phyloP scores from a whole-genome alignment of 2,329 filamentous ascomycete species.

The Aspergillus uvarum region DNA sequence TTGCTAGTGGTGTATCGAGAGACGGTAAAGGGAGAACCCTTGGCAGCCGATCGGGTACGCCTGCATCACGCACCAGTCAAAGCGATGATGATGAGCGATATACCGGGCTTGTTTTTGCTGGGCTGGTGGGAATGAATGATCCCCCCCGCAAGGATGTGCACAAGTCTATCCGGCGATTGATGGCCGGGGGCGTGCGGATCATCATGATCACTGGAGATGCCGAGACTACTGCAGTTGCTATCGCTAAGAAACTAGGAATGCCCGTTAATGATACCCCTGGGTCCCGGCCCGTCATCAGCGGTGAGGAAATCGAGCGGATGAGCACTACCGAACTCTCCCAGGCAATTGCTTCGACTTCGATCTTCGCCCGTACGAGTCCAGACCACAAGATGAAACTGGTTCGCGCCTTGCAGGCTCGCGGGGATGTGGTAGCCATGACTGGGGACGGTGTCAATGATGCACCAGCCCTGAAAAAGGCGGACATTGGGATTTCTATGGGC shows the following conservation, averaged over 20 bases:
- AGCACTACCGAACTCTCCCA: conserved; percentile 78
- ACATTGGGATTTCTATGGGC: conserved; percentile 98
- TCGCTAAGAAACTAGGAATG: conserved; percentile 95
- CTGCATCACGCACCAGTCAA: conserved; percentile 32
- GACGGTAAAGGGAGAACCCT: conserved; percentile 48
- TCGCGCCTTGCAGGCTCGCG: conserved; percentile 81
- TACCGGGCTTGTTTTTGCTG: conserved; percentile 81
- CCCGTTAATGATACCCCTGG: conserved; percentile 62
- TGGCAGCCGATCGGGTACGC: conserved; percentile 56
- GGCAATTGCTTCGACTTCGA: conserved; percentile 83
- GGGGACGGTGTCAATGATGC: conserved; percentile 98
- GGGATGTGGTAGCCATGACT: conserved; percentile 98
- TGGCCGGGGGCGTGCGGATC: conserved; percentile 92
- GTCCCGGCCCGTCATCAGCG: conserved; percentile 68
- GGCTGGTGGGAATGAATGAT: conserved; percentile 95
- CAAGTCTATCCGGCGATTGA: conserved; percentile 80
- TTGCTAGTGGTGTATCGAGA: conserved; percentile 77
- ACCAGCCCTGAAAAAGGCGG: conserved; percentile 91
- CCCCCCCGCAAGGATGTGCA: conserved; percentile 88
- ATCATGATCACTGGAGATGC: conserved; percentile 99
- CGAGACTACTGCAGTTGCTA: conserved; percentile 89
- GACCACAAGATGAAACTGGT: conserved; percentile 99
- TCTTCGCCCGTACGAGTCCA: conserved; percentile 93
- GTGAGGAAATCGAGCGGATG: conserved; percentile 93
- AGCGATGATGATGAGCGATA: conserved; percentile 70